These are phyloP conservation scores for Eucalyptus albens DNA, from an alignment of 345 rosid genomes.

Conservation along the genomic window DNA sequence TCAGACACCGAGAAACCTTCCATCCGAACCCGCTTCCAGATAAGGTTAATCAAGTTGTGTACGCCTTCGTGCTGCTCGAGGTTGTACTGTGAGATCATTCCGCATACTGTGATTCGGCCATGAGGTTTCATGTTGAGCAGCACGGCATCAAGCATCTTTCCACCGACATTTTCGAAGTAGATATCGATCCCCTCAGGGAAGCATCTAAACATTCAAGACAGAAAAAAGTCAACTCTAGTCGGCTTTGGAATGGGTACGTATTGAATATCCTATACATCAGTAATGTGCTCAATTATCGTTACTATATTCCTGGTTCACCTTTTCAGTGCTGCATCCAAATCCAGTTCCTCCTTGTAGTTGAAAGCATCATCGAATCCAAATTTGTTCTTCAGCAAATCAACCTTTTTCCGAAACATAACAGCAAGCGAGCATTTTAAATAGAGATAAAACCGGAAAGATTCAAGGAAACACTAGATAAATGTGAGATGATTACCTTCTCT, in stretches of 20 bases:
- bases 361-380: constrained; percentile 68
- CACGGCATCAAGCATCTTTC: constrained; percentile 16
- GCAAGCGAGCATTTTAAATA: background rate
- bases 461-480: no score
- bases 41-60: constrained; percentile 1
- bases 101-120: constrained; percentile 7
- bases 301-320: constrained; percentile 3
- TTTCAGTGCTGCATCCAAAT: constrained; percentile 39
- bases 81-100: constrained; percentile 17
- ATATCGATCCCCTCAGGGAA: background rate
- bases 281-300: background rate
- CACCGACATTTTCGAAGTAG: background rate
- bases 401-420: constrained; percentile 8
- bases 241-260: background rate
- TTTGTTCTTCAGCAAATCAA: constrained; percentile 44
- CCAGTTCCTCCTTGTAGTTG: constrained; percentile 58
- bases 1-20: constrained; percentile 7
- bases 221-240: background rate
- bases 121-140: constrained; percentile 9
- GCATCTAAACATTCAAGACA: background rate
- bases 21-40: constrained; percentile 7
- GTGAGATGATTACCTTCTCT: no score
- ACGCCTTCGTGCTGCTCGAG: constrained; percentile 5
- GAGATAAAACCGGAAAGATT: no score
- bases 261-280: background rate